Evolutionary conservation across 2,329 filamentous ascomycete species (phyloP), one percentile per base, ranked within the genome.

Genomic region (Berkeleyomyces basicola): DNA sequence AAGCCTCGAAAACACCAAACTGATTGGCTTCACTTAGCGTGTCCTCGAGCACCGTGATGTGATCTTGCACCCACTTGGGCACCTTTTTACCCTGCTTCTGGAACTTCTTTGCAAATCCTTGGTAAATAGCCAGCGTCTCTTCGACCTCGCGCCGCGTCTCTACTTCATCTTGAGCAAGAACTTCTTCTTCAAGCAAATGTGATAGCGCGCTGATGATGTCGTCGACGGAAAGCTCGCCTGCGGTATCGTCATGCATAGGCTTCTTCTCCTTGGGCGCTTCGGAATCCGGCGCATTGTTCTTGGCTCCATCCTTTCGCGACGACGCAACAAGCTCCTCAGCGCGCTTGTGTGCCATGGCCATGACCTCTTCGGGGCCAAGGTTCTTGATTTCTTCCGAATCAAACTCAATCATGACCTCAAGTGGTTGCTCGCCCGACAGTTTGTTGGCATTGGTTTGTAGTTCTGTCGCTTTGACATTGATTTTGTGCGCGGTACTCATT

Each of bases 131-230:
- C 11, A 63, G n/a, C 7, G 58, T 63, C 4, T 59, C 61, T 31
- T 59, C 55, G 14, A 63, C 55, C 31, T 63, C 61, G 11, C 46
- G 44, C 14, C 46, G 43, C 33, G 55, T 42, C 23, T 60, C 58
- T 7, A 60, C 47, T 1, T 53, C 58, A 11, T 86, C 82, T 53
- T 88, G 74, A 68, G 82, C 80, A 69, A 84, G 81, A 44, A 95
- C 76, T 66, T 91, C 84, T 43, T 85, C 82, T 37, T 83, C 79
- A 3, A 79, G 81, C 61, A 90, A 73, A 44, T 80, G 76, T 61
- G 82, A 78, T 7, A 87, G 71, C 64, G 80, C 75, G 7, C 57
- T 37, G 11, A 58, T 44, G 5, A 58, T 46, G 53, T 62, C 61
- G 11, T 49, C 33, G 39, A 36, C 46, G 11, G 53, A 36, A 37